Percentiles rank a stretch among this genome's conserved stretches.
phyloP scores from a whole-genome alignment of 768 basidiomycete species.

The Hericium coralloides region DNA sequence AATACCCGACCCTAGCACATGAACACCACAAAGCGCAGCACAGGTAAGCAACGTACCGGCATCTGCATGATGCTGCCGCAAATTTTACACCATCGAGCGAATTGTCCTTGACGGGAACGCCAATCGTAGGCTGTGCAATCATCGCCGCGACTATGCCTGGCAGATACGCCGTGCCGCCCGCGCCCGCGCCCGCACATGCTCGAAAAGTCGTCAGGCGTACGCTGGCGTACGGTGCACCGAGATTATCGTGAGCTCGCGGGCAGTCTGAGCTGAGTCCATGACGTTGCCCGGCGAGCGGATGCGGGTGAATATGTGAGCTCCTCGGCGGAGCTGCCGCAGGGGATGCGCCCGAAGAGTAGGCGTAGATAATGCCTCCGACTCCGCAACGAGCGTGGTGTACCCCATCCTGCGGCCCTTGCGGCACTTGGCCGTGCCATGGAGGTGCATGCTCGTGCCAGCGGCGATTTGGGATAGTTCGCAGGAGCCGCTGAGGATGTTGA shows the following conservation, averaged over 20 bases:
- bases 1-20: conserved; percentile 81
- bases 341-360: conserved; percentile 60
- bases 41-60: conserved; percentile 59
- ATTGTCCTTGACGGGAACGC: conserved; percentile 95
- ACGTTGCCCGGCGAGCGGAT: conserved; percentile 87
- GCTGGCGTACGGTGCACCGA: conserved; percentile 95
- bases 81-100: conserved; percentile 93
- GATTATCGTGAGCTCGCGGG: conserved; percentile 92
- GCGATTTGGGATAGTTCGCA: conserved; percentile 53
- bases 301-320: conserved; percentile 47
- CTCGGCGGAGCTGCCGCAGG: conserved; percentile 28
- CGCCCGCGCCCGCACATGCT: conserved; percentile 84
- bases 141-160: too few species aligned
- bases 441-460: conserved; percentile 72
- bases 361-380: conserved; percentile 74
- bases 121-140: conserved; percentile 87
- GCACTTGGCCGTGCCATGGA: conserved; percentile 91
- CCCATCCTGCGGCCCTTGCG: conserved; percentile 96
- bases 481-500: conserved; percentile 88
- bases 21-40: background rate
- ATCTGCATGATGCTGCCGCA: conserved; percentile 95
- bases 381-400: conserved; percentile 83
- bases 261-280: conserved; percentile 90
- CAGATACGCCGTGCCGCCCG: conserved; percentile 98
- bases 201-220: conserved; percentile 69